Conservation (phyloP, 768 basidiomycete genomes). For the Russula sp. region DNA sequence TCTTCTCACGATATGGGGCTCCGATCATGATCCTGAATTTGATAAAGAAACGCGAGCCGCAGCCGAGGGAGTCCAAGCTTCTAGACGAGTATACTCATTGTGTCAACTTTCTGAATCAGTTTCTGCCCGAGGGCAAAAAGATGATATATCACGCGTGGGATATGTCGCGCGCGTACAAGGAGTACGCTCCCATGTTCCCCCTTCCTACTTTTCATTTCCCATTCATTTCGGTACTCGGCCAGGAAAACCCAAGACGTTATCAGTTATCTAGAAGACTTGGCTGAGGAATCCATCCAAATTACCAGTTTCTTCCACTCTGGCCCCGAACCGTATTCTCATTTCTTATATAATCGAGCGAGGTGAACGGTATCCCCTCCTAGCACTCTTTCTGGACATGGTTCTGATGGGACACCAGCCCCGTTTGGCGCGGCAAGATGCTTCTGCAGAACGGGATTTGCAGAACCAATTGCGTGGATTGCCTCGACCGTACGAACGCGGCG, state of each 20-base stretch:
- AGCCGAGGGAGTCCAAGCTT: constrained; percentile 83
- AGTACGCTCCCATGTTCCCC: constrained; percentile 42
- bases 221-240: not conserved
- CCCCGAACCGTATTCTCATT: constrained; percentile 73
- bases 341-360: constrained; percentile 39
- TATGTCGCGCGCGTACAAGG: constrained; percentile 91
- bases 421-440: constrained; percentile 61
- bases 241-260: constrained; percentile 96
- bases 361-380: constrained; percentile 23
- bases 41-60: constrained; percentile 77
- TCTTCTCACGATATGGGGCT: constrained; percentile 83
- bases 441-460: constrained; percentile 90
- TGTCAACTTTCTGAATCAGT: constrained; percentile 90
- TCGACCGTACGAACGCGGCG: constrained; percentile 93
- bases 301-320: constrained; percentile 97
- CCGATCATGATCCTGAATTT: constrained; percentile 90
- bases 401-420: constrained; percentile 18
- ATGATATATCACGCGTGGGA: constrained; percentile 96
- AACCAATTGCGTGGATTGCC: constrained; percentile 94
- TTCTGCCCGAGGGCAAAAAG: constrained; percentile 75
- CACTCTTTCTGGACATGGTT: not conserved
- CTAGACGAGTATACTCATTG: constrained; percentile 89
- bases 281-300: constrained; percentile 85
- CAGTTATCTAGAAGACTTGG: constrained; percentile 88
- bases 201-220: not conserved